Percentiles rank a stretch among this genome's conserved stretches.
Conservation (phyloP, 2,329 filamentous ascomycete genomes). For the Cytospora piceae region DNA sequence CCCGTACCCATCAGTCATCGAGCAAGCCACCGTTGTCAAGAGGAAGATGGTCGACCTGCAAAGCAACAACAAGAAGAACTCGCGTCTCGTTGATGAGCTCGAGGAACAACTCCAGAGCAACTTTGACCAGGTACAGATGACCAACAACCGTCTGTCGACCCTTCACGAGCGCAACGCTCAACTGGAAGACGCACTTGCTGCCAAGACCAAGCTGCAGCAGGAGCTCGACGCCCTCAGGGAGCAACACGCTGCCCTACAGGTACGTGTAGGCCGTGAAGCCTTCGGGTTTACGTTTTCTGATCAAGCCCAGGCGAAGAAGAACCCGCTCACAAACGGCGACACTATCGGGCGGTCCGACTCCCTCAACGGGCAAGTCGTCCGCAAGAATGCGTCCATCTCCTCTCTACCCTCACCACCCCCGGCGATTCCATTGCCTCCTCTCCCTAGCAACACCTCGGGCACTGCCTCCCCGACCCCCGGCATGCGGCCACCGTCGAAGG, state of each 20-base stretch:
- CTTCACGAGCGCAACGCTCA: conserved; percentile 76
- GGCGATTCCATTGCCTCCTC: conserved; percentile 90
- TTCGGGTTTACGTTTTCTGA: conserved; percentile 34
- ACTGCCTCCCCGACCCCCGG: conserved; percentile 55
- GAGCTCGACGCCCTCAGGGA: conserved; percentile 70
- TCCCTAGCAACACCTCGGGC: conserved; percentile 60
- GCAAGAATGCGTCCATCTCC: conserved; percentile 81
- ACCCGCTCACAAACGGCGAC: conserved; percentile 19
- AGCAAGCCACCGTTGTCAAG: conserved; percentile 65
- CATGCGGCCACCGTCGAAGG: conserved; percentile 79
- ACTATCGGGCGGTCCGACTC: conserved; percentile 62
- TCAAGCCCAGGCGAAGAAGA: conserved; percentile 58
- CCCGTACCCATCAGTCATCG: conserved; percentile 52
- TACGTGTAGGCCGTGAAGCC: conserved; percentile 47
- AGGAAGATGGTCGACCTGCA: conserved; percentile 67
- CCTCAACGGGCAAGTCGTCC: conserved; percentile 69
- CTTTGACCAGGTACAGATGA: conserved; percentile 88
- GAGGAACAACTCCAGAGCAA: conserved; percentile 95
- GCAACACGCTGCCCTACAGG: conserved; percentile 78
- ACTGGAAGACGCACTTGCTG: conserved; percentile 76
- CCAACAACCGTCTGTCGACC: conserved; percentile 83
- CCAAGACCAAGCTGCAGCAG: conserved; percentile 63
- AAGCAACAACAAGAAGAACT: conserved; percentile 83
- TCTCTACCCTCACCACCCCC: conserved; percentile 93
- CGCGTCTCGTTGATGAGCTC: conserved; percentile 88